Evolutionary conservation across 179 eudicot genomes (phyloP).

Genomic region (Beta macrorhiza): DNA sequence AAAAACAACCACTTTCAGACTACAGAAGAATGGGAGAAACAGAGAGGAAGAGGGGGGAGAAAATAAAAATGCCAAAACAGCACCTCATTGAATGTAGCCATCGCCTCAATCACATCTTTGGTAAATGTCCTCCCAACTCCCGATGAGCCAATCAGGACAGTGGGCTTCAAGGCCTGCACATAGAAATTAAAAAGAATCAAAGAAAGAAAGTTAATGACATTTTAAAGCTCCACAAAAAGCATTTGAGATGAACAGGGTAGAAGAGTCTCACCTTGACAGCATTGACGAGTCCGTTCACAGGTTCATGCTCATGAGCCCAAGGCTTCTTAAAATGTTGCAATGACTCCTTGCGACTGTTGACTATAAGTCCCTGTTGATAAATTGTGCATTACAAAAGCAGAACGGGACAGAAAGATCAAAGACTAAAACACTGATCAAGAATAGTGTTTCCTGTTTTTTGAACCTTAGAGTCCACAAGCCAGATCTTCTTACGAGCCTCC

Average conservation of each 20-base stretch:
- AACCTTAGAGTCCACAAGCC: conserved; percentile 94
- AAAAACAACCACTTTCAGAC: not conserved
- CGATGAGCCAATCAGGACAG: conserved; percentile 76
- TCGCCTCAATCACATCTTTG: conserved; percentile 76
- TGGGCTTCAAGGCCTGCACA: conserved; percentile 72
- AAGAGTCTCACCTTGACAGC: conserved; percentile 65
- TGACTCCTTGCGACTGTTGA: conserved; percentile 67
- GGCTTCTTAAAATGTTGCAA: conserved; percentile 89
- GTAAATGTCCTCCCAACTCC: conserved; percentile 78
- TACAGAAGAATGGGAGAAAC: not conserved
- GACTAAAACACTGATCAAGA: not conserved
- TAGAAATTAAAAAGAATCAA: not conserved
- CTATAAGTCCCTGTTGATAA: conserved; percentile 69
- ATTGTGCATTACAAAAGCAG: conserved; percentile 7
- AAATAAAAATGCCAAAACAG: not conserved
- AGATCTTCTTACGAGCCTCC: conserved; percentile 79
- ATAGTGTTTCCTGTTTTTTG: not conserved
- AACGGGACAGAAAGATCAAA: not conserved
- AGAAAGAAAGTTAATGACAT: not conserved
- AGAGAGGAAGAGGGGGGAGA: not conserved
- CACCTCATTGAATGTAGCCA: conserved; percentile 76
- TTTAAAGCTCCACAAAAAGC: not conserved
- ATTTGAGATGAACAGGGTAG: not conserved
- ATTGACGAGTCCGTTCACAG: conserved; percentile 55
- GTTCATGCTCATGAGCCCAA: conserved; percentile 92